Evolutionary conservation across 2,329 filamentous ascomycete species (phyloP), one percentile per base, ranked within the genome.

Genomic region (Sporothrix sp.): DNA sequence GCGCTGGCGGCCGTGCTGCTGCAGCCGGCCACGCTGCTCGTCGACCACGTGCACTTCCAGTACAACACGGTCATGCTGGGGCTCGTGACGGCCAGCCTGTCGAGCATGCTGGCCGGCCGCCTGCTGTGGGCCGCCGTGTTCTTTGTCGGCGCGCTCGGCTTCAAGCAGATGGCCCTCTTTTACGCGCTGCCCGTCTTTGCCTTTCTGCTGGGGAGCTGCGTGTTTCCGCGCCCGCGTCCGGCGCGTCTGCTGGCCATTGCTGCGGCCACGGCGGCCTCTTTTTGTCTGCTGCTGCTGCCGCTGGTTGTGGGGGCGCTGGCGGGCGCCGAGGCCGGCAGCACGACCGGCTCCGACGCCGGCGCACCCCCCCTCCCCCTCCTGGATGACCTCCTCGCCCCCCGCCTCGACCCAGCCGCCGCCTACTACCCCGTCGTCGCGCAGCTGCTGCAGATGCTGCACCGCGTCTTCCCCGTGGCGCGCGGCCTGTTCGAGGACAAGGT

Each of bases 11-110:
- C 90, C 1, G 84, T 98, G 54, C 73, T 98, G 25, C 85, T 98
- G 81, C 93, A 97, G 63, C 93, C 93, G 1, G 82, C 82, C 3
- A 87, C 83, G 1, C 89, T 97, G 33, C 78, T 98, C 25, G 85
- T 98, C 59, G 93, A 98, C 63, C 91, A 98, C 63, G 86, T 91
- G 7, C 93, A 84, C 63, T 98, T 98, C 65, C 93, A 98, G 68
- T 98, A 96, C 68, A 98, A 98, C 65, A 95, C 90, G 0, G 90
- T 98, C 46, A 98, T 98, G 93, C 81, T 98, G 14, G 93, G 94
- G 2, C 79, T 97, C 43, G 81, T 93, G 9, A 72, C 94, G 27
- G 88, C 88, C 1, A 87, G 84, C 60, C 81, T 96, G 71, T 93
- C 91, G 37, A 93, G 86, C 65, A 85, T 97, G 69, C 67, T 95